Evolutionary conservation across 495 filamentous ascomycete genomes (phyloP).

Genomic region (Schizothecium vesticola): DNA sequence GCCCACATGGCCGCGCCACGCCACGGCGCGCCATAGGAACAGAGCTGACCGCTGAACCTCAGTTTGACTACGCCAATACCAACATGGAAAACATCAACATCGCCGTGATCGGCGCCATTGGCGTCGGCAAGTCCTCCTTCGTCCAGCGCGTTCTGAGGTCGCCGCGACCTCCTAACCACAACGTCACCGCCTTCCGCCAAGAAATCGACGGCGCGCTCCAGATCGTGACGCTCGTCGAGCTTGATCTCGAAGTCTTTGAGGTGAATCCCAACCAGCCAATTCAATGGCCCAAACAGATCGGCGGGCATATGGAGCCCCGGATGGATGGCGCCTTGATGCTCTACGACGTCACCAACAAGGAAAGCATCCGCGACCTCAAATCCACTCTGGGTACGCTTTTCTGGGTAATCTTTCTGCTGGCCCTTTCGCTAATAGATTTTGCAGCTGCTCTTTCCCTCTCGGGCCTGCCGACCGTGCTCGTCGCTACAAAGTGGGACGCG

Average conservation of each 20-base stretch:
- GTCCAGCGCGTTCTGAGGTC: slow-evolving; percentile 74
- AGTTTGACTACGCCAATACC: slow-evolving; percentile 23
- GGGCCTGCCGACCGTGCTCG: slow-evolving; percentile 65
- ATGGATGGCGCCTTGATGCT: slow-evolving; percentile 81
- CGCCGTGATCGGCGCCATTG: slow-evolving; percentile 72
- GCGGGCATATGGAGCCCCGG: slow-evolving; percentile 58
- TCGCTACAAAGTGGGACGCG: slow-evolving; percentile 80
- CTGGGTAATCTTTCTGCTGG: not conserved
- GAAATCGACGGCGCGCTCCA: slow-evolving; percentile 71
- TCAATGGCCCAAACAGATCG: slow-evolving; percentile 71
- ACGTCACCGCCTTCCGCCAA: slow-evolving; percentile 61
- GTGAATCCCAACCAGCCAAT: slow-evolving; percentile 62
- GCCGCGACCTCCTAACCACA: slow-evolving; percentile 48
- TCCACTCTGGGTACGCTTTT: slow-evolving; percentile 63
- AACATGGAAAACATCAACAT: slow-evolving; percentile 70
- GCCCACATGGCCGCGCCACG: not conserved
- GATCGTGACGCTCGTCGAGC: slow-evolving; percentile 74
- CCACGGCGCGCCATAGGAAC: not conserved
- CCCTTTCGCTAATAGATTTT: slow-evolving; percentile 16
- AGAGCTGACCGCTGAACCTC: slow-evolving; percentile 19
- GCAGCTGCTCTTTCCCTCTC: slow-evolving; percentile 65
- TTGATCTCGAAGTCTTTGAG: slow-evolving; percentile 62
- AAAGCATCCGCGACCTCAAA: slow-evolving; percentile 61
- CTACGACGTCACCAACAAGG: slow-evolving; percentile 76
- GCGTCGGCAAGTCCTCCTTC: slow-evolving; percentile 87